Evolutionary conservation across 441 rosid genomes (phyloP), one percentile per base, ranked within the genome.

Genomic region (Euphorbia celastroides): DNA sequence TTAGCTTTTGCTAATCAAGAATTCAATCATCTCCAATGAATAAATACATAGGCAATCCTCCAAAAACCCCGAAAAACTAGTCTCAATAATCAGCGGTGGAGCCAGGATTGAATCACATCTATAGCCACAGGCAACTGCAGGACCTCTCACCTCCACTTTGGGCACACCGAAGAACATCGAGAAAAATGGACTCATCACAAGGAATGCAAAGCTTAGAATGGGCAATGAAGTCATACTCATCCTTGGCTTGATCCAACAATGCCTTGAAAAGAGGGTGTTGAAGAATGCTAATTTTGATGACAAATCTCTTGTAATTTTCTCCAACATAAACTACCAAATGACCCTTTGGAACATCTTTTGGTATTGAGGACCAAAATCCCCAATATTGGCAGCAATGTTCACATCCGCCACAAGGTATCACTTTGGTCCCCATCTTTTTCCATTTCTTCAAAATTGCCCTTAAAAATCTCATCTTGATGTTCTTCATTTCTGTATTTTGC

Each of bases 241-340:
- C 96, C 56, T 64, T 78, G 48, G 95, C 96, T 80, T 77, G 89
- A 72, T 93, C 96, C 42, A 91, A 80, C 84, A 91, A 74, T 46
- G 88, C 92, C 82, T 66, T 78, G 83, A 94, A 89, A 60, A 86
- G 86, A 12, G 97, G 96, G 68, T 94, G 88, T 38, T 80, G 70
- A 71, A 94, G 96, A 60, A 91, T 74, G 67, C 67, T 76, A 59
- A 84, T 70, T 65, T 85, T 86, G 75, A 91, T 89, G 62, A 91
- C 93, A 71, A 80, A 88, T 72, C 96, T 78, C 81, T 69, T 88
- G 73, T 57, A 70, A 22, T 83, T 74, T 28, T 94, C 89, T 1
- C 99, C 97, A 8, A 89, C 96, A 57, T 94, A 94, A 4, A 94
- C 96, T 44, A 79, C 96, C 20, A 91, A 75, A 72, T 91, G 97